Evolutionary conservation across 129 eudicot genomes (phyloP).

Genomic region (Oenanthe sinensis): DNA sequence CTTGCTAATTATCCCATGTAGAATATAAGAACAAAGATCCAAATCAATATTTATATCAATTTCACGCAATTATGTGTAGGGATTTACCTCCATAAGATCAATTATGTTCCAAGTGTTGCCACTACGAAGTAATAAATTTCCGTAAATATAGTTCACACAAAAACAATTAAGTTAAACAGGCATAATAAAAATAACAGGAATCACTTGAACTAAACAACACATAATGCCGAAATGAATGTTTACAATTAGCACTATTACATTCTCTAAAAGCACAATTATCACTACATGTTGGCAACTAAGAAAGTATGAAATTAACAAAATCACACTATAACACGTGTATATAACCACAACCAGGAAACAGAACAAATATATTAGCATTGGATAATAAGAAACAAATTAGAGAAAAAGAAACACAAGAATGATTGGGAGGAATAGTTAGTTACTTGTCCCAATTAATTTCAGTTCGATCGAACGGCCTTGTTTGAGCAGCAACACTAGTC

Average conservation of each 20-base stretch:
- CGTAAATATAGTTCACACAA: too few relatives aligned
- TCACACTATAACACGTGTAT: background rate
- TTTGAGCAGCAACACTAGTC: slow-evolving; percentile 34
- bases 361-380: too few relatives aligned
- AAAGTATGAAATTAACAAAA: background rate
- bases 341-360: background rate
- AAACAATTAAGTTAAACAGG: too few relatives aligned
- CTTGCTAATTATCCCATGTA: background rate
- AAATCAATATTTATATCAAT: background rate
- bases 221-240: too few relatives aligned
- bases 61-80: background rate
- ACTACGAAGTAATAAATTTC: too few relatives aligned
- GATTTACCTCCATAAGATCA: background rate
- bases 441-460: slow-evolving; percentile 99
- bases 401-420: background rate
- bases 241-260: too few relatives aligned
- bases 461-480: slow-evolving; percentile 50
- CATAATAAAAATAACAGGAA: too few relatives aligned
- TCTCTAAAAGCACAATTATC: too few relatives aligned
- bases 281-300: too few relatives aligned
- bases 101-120: background rate
- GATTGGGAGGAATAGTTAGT: slow-evolving; percentile 2
- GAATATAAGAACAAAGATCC: background rate
- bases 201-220: too few relatives aligned
- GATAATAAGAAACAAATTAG: background rate